Percentiles rank a stretch among this genome's conserved stretches.
phyloP scores from a whole-genome alignment of 495 filamentous ascomycete species.

The Penicillium coffeae region DNA sequence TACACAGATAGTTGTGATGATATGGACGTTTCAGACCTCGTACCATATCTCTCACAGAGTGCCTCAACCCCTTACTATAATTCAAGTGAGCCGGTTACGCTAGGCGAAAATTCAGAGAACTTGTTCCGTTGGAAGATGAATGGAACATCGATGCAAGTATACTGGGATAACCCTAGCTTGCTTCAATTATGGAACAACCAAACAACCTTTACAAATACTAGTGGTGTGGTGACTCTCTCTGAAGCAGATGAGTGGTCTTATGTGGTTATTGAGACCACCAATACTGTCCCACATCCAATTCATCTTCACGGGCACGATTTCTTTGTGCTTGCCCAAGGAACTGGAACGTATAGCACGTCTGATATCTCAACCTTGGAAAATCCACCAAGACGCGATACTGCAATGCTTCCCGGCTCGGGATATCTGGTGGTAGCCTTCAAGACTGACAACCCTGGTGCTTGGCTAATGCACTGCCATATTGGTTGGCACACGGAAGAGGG shows the following conservation, averaged over 20 bases:
- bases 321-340: slow-evolving; percentile 8
- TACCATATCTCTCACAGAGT: slow-evolving; percentile 8
- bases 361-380: background rate
- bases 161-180: slow-evolving; percentile 17
- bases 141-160: slow-evolving; percentile 16
- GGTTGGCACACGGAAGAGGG: slow-evolving; percentile 58
- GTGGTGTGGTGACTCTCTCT: slow-evolving; percentile 9
- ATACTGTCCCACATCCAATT: slow-evolving; percentile 17
- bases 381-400: slow-evolving; percentile 1
- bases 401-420: background rate
- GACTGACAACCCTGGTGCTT: slow-evolving; percentile 58
- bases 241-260: slow-evolving; percentile 59
- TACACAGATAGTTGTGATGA: slow-evolving; percentile 11
- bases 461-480: slow-evolving; percentile 62
- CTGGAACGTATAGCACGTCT: background rate
- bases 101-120: slow-evolving; percentile 3
- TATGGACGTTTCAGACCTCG: slow-evolving; percentile 1
- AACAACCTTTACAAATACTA: slow-evolving; percentile 3
- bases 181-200: slow-evolving; percentile 16
- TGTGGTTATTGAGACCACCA: slow-evolving; percentile 37
- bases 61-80: slow-evolving; percentile 6
- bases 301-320: slow-evolving; percentile 29
- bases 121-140: slow-evolving; percentile 22
- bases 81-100: slow-evolving; percentile 4
- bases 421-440: slow-evolving; percentile 3